Evolutionary conservation across 805 yeast species (phyloP), one percentile per base, ranked within the genome.

Genomic region (Clavispora fructus): DNA sequence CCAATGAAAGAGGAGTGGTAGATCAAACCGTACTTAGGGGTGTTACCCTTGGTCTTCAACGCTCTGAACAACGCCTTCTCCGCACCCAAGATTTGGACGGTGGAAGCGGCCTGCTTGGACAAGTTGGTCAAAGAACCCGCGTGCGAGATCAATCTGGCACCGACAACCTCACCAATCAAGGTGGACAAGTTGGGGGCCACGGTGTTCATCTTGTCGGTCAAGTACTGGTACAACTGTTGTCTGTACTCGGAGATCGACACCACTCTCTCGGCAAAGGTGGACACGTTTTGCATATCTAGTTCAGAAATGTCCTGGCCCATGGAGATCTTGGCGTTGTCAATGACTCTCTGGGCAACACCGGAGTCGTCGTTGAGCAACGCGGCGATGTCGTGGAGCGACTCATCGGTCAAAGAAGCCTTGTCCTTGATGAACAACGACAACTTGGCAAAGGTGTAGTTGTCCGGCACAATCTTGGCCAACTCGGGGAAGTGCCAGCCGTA

Each of bases 401-500:
- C 99, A 50, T 97, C 98, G 52, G 79, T 76, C 59, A 94, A 75
- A 45, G 87, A 79, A 46, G 90, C 76, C 76, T 94, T 94, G 75
- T 94, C 96, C 71, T 82, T 80, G 66, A 94, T 88, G 71, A 78
- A 77, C 52, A 89, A 72, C 51, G 89, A 87, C 53, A 92, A 78
- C 67, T 79, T 82, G 57, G 97, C 96, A 69, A 79, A 91, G 53
- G 77, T 73, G 75, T 86, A 87, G 78, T 89, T 90, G 71, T 91
- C 97, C 57, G 88, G 82, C 44, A 87, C 95, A 61, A 91, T 79
- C 73, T 86, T 87, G 60, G 95, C 94, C 73, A 90, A 80, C 75
- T 90, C 97, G 49, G 97, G 97, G 83, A 94, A 90, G 68, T 90
- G 97, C 97, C 97, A 90, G 61, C 96, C 95, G 74, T 90, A 90